Conservation (phyloP, 305 asterid genomes). For the Solanum hybrid region DNA sequence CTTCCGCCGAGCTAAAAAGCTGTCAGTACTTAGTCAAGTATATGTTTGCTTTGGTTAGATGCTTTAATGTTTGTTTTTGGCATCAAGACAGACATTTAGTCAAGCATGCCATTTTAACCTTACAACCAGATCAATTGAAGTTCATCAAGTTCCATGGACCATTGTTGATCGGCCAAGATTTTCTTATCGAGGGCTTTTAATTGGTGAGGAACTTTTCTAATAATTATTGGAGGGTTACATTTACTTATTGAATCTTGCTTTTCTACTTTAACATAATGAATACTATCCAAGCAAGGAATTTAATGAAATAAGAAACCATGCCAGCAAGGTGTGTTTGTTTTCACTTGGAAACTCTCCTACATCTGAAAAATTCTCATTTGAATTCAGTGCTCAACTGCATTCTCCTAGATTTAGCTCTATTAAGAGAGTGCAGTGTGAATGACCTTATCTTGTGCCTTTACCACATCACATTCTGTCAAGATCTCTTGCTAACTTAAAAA, state of each 20-base stretch:
- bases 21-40: background rate
- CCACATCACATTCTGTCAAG: background rate
- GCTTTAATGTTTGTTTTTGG: conserved; percentile 1
- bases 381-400: background rate
- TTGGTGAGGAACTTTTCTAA: conserved; percentile 42
- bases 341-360: background rate
- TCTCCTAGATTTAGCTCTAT: background rate
- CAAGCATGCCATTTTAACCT: conserved; percentile 66
- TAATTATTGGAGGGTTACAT: background rate
- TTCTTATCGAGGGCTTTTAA: conserved; percentile 82
- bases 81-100: conserved; percentile 71
- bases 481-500: background rate
- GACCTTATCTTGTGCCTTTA: background rate
- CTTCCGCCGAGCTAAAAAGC: background rate
- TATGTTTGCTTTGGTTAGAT: background rate
- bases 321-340: background rate
- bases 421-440: background rate
- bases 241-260: background rate
- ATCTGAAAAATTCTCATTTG: background rate
- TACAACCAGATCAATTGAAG: conserved; percentile 43
- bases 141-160: conserved; percentile 81
- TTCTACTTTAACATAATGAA: background rate
- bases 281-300: background rate
- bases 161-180: conserved; percentile 79
- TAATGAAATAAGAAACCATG: background rate